Base-by-base conservation (phyloP, 805 yeast genomes). In the Ogataea parapolymorpha region DNA sequence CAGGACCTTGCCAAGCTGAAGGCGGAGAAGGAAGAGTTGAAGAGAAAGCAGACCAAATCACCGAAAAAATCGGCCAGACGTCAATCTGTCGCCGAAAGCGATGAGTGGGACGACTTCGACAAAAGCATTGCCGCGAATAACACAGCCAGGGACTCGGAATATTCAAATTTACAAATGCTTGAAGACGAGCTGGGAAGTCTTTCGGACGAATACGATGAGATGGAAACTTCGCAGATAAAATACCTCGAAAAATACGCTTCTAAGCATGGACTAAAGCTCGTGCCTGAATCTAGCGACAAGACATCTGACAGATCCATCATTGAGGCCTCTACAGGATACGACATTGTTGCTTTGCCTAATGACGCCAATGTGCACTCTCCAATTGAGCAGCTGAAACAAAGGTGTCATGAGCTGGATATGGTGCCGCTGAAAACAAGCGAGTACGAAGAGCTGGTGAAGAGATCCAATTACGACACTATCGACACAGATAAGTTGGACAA, bases 1-100 rank as follows among this genome's bases (percentile, higher is more conserved):
- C 64, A 69, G 15, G 66, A 72, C 2, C 53, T 77, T 8, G 56
- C 74, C 44, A 77, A 75, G 55, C 59, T 65, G 35, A 71, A 66
- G 48, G 54, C 61, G 9, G 74, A 72, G 32, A 69, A 68, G 38
- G 53, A 62, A 18, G 67, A 65, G n/a, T 48, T 65, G 32, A 60
- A 63, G 33, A 46, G 41, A 25, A 46, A 39, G 18, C 43, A 17
- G n/a, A 38, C 22, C 26, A 15, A 31, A 4, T 31, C 23, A 18
- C 23, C 15, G 14, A 20, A 18, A 4, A 9, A 17, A 17, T 12
- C 23, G 11, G 4, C 11, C 22, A 18, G 9, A 31, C 13, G 25
- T 4, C 15, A 12, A 12, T 16, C 24, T 12, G 33, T 17, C 8
- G 12, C 33, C n/a, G 47, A 42, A 16, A 28, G 37, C 13, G 38